A percentile compares a stretch with the other conserved stretches of the same genome.
Evolutionary conservation across 495 filamentous ascomycete species (phyloP).

Genomic region (Trichoderma virens): DNA sequence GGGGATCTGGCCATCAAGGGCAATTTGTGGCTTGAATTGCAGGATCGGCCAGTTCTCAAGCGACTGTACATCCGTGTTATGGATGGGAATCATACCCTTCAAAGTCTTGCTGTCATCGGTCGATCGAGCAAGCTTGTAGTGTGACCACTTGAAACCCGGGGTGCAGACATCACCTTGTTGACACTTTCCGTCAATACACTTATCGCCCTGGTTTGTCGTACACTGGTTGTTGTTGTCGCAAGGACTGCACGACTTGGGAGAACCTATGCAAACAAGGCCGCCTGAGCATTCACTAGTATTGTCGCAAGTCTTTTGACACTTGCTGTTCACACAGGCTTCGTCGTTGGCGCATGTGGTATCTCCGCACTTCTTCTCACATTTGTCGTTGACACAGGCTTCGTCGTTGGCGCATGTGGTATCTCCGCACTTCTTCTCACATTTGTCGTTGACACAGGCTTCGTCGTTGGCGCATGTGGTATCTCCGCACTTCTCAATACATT

Average conservation of each 20-base stretch:
- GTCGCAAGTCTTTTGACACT: too few relatives aligned
- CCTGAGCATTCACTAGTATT: too few relatives aligned
- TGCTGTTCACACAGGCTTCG: too few relatives aligned
- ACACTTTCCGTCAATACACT: not conserved
- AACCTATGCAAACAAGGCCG: not conserved
- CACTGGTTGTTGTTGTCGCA: not conserved
- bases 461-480: not conserved
- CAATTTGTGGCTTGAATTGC: not conserved
- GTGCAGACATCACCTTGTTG: not conserved
- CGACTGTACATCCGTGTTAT: not conserved
- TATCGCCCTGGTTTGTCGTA: not conserved
- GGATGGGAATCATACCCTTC: not conserved
- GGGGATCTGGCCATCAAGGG: not conserved
- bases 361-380: not conserved
- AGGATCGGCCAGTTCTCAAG: not conserved
- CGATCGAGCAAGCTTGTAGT: not conserved
- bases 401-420: too few relatives aligned
- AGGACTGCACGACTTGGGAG: not conserved
- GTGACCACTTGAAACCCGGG: conserved; percentile 8
- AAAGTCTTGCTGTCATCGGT: not conserved
- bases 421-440: too few relatives aligned
- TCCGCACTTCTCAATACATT: not conserved
- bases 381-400: not conserved
- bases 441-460: not conserved
- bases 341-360: too few relatives aligned